Percentiles rank a stretch among this genome's conserved stretches.
phyloP scores from a whole-genome alignment of 495 filamentous ascomycete genomes.

The Astrocystis sublimbata region DNA sequence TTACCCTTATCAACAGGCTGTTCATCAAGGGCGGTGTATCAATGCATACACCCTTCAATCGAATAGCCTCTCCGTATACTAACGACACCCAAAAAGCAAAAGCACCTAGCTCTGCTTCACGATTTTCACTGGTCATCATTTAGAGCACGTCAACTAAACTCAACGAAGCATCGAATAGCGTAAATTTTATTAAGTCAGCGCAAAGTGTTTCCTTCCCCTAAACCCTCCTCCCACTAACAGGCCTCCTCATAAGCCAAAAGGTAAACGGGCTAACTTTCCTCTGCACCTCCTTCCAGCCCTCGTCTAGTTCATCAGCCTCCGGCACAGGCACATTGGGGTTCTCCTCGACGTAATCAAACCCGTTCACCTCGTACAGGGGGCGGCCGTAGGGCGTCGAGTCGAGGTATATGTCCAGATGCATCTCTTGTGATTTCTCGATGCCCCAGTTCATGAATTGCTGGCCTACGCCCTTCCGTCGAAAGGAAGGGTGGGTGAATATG shows the following conservation, averaged over 20 bases:
- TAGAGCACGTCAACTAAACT: too few species aligned
- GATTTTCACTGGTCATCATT: too few species aligned
- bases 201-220: too few species aligned
- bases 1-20: too few species aligned
- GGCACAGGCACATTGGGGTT: background rate
- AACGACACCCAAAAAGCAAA: too few species aligned
- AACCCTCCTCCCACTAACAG: background rate
- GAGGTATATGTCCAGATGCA: constrained; percentile 38
- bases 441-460: constrained; percentile 41
- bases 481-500: constrained; percentile 34
- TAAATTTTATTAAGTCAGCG: too few species aligned
- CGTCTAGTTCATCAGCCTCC: background rate
- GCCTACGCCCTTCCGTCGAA: constrained; percentile 34
- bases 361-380: constrained; percentile 34
- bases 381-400: constrained; percentile 29
- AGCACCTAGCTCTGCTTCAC: too few species aligned
- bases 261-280: background rate
- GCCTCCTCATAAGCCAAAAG: constrained; percentile 3
- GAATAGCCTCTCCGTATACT: too few species aligned
- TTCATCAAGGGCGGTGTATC: too few species aligned
- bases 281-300: background rate
- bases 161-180: too few species aligned
- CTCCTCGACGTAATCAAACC: background rate
- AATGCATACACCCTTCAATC: too few species aligned
- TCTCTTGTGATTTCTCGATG: constrained; percentile 35